Conservation (phyloP, 1,284 basidiomycete species). For the Farysia itapuensis region DNA sequence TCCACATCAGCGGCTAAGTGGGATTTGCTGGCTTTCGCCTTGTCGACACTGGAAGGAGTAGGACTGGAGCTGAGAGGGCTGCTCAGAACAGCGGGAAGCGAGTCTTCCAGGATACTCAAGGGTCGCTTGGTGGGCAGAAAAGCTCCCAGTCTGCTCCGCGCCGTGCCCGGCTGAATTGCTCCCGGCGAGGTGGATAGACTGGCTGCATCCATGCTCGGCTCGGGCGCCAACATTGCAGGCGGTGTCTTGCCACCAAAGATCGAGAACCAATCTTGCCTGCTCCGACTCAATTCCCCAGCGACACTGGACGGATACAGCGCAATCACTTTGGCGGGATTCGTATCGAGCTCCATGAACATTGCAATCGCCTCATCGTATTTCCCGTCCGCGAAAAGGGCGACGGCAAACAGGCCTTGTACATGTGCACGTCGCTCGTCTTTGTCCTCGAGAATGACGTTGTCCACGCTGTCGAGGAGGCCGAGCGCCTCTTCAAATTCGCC, state of each 20-base stretch:
- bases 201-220: slow-evolving; percentile 11
- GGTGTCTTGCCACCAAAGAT: slow-evolving; percentile 76
- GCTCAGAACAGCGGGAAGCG: not conserved
- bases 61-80: slow-evolving; percentile 28
- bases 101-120: slow-evolving; percentile 32
- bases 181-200: slow-evolving; percentile 3
- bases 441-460: slow-evolving; percentile 69
- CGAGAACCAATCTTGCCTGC: slow-evolving; percentile 74
- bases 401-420: slow-evolving; percentile 67
- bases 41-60: slow-evolving; percentile 7
- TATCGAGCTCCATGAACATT: slow-evolving; percentile 80
- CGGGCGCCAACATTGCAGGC: slow-evolving; percentile 7
- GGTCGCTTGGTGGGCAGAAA: slow-evolving; percentile 25
- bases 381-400: slow-evolving; percentile 72
- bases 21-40: slow-evolving; percentile 11
- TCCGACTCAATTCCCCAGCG: slow-evolving; percentile 74
- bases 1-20: slow-evolving; percentile 8
- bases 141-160: slow-evolving; percentile 48
- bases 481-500: slow-evolving; percentile 80
- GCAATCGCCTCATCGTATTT: slow-evolving; percentile 79
- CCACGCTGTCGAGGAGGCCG: slow-evolving; percentile 74
- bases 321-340: slow-evolving; percentile 90
- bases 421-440: slow-evolving; percentile 58
- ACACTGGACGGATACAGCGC: slow-evolving; percentile 82
- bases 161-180: slow-evolving; percentile 12